A percentile compares a stretch with the other conserved stretches of the same genome.
These are phyloP conservation scores for Salix suchowensis DNA, from an alignment of 345 rosid species.

Conservation along the genomic window DNA sequence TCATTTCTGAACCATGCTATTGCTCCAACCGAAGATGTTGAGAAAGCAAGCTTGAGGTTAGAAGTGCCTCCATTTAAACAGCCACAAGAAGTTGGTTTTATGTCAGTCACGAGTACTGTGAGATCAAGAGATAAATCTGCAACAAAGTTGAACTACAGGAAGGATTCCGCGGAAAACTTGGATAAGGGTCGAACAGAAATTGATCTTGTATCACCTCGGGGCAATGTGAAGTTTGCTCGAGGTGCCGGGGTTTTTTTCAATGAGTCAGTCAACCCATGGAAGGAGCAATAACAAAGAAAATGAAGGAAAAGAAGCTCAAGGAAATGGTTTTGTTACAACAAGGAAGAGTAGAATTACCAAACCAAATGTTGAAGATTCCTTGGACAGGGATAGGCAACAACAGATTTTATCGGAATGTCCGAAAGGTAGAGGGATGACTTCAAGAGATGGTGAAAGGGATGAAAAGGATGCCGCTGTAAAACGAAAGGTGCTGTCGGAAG, in stretches of 20 bases:
- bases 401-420: constrained; percentile 27
- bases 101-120: neutral
- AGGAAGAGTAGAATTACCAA: constrained; percentile 32
- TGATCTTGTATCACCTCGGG: neutral
- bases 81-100: constrained; percentile 18
- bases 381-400: constrained; percentile 14
- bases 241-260: constrained; percentile 6
- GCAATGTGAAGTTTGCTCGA: neutral
- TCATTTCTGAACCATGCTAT: neutral
- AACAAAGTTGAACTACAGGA: neutral
- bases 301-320: constrained; percentile 12
- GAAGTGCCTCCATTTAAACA: constrained; percentile 17
- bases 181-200: constrained; percentile 11
- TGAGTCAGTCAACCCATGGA: constrained; percentile 6
- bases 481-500: constrained; percentile 49
- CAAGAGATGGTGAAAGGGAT: constrained; percentile 2
- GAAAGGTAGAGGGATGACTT: constrained; percentile 15
- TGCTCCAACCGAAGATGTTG: constrained; percentile 1
- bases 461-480: constrained; percentile 13
- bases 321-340: constrained; percentile 50
- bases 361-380: constrained; percentile 25
- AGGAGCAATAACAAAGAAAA: constrained; percentile 30
- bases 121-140: constrained; percentile 14
- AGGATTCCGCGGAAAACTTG: constrained; percentile 1
- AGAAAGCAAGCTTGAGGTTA: constrained; percentile 11